Conservation (phyloP, 139 green algal genomes). For the Chlorella sp. region DNA sequence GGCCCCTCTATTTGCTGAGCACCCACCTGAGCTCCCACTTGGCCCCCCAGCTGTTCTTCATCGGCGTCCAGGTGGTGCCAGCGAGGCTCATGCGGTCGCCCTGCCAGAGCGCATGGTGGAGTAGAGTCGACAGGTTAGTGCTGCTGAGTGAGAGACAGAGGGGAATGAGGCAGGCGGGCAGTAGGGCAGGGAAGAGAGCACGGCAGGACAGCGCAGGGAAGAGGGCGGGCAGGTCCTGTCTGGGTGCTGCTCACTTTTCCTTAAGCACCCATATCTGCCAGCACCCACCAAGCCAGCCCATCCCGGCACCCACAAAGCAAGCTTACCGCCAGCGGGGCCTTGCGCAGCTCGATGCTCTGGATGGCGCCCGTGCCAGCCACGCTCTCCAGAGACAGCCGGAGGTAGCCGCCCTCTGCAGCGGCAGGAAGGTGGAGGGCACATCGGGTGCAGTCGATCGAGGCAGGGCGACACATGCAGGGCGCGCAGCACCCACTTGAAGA, state of each 20-base stretch:
- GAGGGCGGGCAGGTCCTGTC: neutral
- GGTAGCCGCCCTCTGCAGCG: constrained; percentile 32
- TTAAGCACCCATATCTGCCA: too few species aligned
- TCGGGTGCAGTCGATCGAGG: neutral
- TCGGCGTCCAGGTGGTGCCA: constrained; percentile 1
- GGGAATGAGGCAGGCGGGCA: neutral
- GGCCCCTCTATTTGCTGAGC: too few species aligned
- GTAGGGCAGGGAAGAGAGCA: neutral
- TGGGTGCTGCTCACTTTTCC: neutral
- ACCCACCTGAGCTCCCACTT: constrained; percentile 43
- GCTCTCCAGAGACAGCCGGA: constrained; percentile 27
- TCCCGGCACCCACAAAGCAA: neutral
- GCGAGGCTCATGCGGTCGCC: constrained; percentile 27
- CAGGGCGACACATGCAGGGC: too few species aligned
- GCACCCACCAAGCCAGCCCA: neutral
- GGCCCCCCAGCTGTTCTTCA: constrained; percentile 45
- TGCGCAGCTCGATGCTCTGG: constrained; percentile 25
- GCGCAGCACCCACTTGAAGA: neutral
- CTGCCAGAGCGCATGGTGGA: neutral
- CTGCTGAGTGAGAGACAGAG: neutral
- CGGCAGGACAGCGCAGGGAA: neutral
- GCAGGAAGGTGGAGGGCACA: neutral
- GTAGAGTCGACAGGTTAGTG: neutral
- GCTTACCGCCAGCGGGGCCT: constrained; percentile 3
- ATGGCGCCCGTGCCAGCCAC: constrained; percentile 37